Evolutionary conservation across 306 rosid genomes (phyloP).

Genomic region (Vigna nakashimae): DNA sequence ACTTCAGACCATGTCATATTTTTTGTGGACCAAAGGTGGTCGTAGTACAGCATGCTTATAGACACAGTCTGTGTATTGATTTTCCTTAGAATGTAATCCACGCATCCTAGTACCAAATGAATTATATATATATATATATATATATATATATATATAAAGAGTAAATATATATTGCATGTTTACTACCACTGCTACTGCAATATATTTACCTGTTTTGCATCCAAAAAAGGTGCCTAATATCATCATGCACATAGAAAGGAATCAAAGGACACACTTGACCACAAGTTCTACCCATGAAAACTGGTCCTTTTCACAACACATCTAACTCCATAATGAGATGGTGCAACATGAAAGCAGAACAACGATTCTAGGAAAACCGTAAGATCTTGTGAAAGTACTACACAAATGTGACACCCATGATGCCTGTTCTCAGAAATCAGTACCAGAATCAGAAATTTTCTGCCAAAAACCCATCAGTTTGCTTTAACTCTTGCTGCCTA

Average conservation of each 20-base stretch:
- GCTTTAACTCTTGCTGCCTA: neutral
- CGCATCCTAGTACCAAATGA: constrained; percentile 35
- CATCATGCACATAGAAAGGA: constrained; percentile 28
- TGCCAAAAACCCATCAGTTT: constrained; percentile 7
- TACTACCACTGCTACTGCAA: neutral
- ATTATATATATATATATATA: neutral
- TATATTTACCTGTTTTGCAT: constrained; percentile 21
- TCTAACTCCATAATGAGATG: constrained; percentile 15
- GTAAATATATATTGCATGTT: constrained; percentile 31
- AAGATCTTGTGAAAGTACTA: constrained; percentile 22
- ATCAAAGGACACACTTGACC: constrained; percentile 43
- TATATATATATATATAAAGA: neutral
- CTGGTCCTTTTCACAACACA: constrained; percentile 16
- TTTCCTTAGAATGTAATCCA: constrained; percentile 51
- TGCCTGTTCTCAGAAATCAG: constrained; percentile 18
- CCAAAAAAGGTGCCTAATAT: neutral
- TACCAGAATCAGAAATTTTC: constrained; percentile 1
- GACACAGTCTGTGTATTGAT: constrained; percentile 30
- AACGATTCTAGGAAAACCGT: constrained; percentile 21
- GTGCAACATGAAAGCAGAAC: constrained; percentile 28
- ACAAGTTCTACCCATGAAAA: constrained; percentile 2
- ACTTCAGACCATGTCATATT: constrained; percentile 21
- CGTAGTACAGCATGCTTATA: constrained; percentile 36
- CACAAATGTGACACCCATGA: constrained; percentile 11
- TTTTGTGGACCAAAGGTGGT: constrained; percentile 35